Evolutionary conservation across 1,284 basidiomycete genomes (phyloP), one percentile per base, ranked within the genome.

Genomic region (Gymnopus androsaceus): DNA sequence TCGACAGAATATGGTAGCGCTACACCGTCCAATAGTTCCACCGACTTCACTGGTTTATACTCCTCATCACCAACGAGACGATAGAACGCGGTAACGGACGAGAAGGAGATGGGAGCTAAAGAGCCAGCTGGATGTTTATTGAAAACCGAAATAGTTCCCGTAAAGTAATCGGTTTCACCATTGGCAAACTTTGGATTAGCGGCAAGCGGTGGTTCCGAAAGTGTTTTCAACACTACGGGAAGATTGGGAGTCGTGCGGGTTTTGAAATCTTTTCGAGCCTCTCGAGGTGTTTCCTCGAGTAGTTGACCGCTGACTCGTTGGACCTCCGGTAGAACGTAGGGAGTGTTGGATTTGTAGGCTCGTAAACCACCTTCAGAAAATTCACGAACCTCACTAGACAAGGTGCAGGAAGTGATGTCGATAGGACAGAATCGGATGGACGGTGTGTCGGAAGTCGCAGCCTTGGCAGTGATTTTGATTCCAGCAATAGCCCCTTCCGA

Each of bases 331-430:
- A 74, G 60, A 27, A 59, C 51, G 46, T 74, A 72, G 0, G 69
- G 61, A 2, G 63, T 59, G 17, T 57, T 59, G 8, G 71, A 69
- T 2, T 52, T 65, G 52, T 67, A 72, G 15, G 69, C 67, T 5
- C 66, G 67, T 34, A 74, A 62, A 7, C 71, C 71, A 23, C 72
- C 72, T 56, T 72, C 67, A 1, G 70, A 72, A 7, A 69, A 44
- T 7, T 59, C 63, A 12, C 68, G 47, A 31, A 69, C 60, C 1
- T 70, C 69, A 9, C 68, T 66, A 11, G 38, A 36, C 21, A 25
- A n/a, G 52, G 66, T 67, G 54, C 67, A 68, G 19, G 66, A 69
- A 30, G 64, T 55, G 14, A 70, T 61, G 51, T 74, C 67, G 51
- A 74, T 64, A 11, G 68, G 70, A 46, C 69, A 72, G 17, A 72